Evolutionary conservation across 75 land plant genomes (phyloP), one percentile per base, ranked within the genome.

Genomic region (Sequoia sempervirens): DNA sequence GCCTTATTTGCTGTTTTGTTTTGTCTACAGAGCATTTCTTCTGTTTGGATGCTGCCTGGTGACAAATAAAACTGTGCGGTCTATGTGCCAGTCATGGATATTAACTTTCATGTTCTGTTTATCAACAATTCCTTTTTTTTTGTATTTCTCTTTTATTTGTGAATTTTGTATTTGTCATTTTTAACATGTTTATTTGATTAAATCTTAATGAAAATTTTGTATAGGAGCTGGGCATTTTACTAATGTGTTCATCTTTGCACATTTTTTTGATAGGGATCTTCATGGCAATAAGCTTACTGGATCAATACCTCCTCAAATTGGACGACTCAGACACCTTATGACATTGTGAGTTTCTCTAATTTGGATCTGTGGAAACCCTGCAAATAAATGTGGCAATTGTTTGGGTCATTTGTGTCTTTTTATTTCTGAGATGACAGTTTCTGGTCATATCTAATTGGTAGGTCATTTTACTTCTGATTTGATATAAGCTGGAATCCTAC

Each of bases 241-340:
- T 43, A 23, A 43, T 23, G 66, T 83, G 20, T 68, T 45, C 32
- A 83, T 40, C 36, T 8, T 84, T 36, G 11, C 41, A 11, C 15
- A 23, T n/a, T 11, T 69, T 86, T 32, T 87, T 66, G 40, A 70
- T 92, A 96, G 98, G 89, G 98, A 96, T 90, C 92, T 96, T 53
- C 98, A 96, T 72, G 95, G 93, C 36, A 96, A 96, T 86, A 96
- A 96, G 84, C 84, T 96, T 84, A 94, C 96, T 38, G 98, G 98
- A 40, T 89, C 94, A 38, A 90, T 96, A 80, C 98, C 98, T 83
- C 94, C 98, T 82, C 93, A 96, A 82, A 96, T 96, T 89, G 96
- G 96, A 50, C 84, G 91, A 64, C 84, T 96, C 75, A 93, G 87
- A 66, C 90, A 90, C 46, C 92, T 96, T 26, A 89, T 78, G 82